Evolutionary conservation across 768 basidiomycete genomes (phyloP), one percentile per base, ranked within the genome.

Genomic region (Tulasnella sp.): DNA sequence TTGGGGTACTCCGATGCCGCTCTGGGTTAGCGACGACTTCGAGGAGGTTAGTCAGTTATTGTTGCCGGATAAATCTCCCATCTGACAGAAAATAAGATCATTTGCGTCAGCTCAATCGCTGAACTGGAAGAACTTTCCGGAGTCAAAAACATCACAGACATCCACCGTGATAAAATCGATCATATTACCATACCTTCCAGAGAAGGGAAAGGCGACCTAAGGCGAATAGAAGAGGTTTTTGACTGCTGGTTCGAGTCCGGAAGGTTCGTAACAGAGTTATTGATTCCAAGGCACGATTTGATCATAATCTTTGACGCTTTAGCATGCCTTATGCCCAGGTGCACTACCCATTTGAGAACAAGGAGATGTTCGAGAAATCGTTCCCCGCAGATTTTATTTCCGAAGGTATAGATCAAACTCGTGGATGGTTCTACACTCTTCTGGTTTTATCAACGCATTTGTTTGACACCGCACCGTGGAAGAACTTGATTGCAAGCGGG

Each of bases 231-330:
- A 54, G 95, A 98, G 65, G 90, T 99, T 32, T 98, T 99, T 62
- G 95, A 99, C 63, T 99, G 95, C 62, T 99, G 95, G 95, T 99
- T 99, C 62, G 95, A 99, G 68, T 98, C 93, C 3, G 95, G 95
- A 69, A 90, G 86, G 90, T 90, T 57, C 55, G 76, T 59, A 31
- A n/a, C n/a, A n/a, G n/a, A 3, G 5, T 22, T 25, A 28, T 22
- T 22, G 28, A 16, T 49, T 8, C 16, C 15, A 35, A 27, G 8
- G n/a, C 40, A 37, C 25, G 12, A 22, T 12, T 10, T 29, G 45
- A 10, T 22, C n/a, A n/a, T 19, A 13, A 25, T 48, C 10, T 47
- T 27, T 58, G 6, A n/a, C n/a, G n/a, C n/a, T n/a, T n/a, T 59
- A 96, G 93, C 63, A 99, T 99, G 95, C 95, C 95, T 3, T 99